phyloP scores from a whole-genome alignment of 805 yeast genomes.

The Candida coquimbonensis region DNA sequence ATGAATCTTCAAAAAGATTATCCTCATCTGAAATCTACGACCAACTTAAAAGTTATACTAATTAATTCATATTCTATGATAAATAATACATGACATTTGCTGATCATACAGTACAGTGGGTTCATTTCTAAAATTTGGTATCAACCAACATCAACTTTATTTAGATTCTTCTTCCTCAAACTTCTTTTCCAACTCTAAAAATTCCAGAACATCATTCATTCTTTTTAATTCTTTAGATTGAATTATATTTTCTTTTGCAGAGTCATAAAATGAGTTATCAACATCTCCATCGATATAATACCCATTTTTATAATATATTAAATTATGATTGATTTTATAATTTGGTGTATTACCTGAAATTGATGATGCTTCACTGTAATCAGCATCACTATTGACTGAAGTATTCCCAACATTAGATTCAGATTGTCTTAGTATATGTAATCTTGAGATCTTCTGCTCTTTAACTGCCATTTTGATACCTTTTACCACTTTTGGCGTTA shows the following conservation, averaged over 20 bases:
- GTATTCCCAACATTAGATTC: conserved; percentile 7
- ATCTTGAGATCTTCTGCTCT: conserved; percentile 19
- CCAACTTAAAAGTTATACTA: background rate
- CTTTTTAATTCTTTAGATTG: conserved; percentile 18
- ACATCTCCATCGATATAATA: conserved; percentile 16
- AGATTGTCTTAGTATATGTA: conserved; percentile 14
- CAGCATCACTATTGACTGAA: conserved; percentile 15
- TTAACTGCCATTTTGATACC: conserved; percentile 23
- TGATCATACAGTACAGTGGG: background rate
- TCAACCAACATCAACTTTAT: no score
- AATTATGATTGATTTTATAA: conserved; percentile 16
- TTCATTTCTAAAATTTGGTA: no score
- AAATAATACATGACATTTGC: background rate
- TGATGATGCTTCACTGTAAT: conserved; percentile 22
- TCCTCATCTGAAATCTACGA: conserved; percentile 1
- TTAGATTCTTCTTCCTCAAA: conserved; percentile 1
- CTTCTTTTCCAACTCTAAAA: conserved; percentile 18
- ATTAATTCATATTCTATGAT: background rate
- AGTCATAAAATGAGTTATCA: conserved; percentile 20
- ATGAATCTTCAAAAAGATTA: conserved; percentile 28
- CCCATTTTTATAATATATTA: conserved; percentile 22
- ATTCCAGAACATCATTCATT: conserved; percentile 15
- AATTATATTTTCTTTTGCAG: conserved; percentile 15
- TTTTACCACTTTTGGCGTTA: conserved; percentile 18
- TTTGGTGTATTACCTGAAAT: conserved; percentile 22